phyloP scores from a whole-genome alignment of 352 stramenopile species.

The Phytophthora pisi region DNA sequence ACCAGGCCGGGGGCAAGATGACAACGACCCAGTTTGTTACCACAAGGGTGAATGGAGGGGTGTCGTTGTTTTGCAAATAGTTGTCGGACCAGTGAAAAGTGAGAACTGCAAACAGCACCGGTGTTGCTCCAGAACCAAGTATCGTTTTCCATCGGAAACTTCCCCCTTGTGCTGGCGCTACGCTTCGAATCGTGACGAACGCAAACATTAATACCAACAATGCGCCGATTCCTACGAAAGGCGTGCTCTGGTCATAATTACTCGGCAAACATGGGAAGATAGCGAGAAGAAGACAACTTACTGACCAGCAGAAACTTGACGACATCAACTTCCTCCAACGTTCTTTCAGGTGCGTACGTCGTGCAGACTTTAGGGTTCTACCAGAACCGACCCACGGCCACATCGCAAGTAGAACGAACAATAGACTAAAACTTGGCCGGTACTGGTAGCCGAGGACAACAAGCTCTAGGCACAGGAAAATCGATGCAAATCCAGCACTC shows the following conservation, averaged over 20 bases:
- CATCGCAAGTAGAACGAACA: constrained; percentile 59
- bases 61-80: constrained; percentile 34
- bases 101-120: constrained; percentile 44
- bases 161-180: constrained; percentile 5
- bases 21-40: constrained; percentile 52
- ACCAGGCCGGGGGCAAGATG: constrained; percentile 36
- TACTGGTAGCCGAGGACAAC: constrained; percentile 60
- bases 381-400: constrained; percentile 34
- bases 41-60: constrained; percentile 44
- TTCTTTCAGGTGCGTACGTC: constrained; percentile 1
- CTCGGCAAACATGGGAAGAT: constrained; percentile 72
- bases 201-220: constrained; percentile 19
- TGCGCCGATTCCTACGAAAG: constrained; percentile 52
- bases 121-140: constrained; percentile 4
- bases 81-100: constrained; percentile 49
- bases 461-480: constrained; percentile 54
- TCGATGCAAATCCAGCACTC: constrained; percentile 28
- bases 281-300: constrained; percentile 55
- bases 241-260: constrained; percentile 59
- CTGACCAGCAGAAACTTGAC: constrained; percentile 43
- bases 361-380: constrained; percentile 4
- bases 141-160: constrained; percentile 16
- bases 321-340: constrained; percentile 9
- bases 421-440: constrained; percentile 55
- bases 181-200: constrained; percentile 6